Base-by-base conservation (phyloP, 2,329 filamentous ascomycete genomes). In the Zymoseptoria passerinii region DNA sequence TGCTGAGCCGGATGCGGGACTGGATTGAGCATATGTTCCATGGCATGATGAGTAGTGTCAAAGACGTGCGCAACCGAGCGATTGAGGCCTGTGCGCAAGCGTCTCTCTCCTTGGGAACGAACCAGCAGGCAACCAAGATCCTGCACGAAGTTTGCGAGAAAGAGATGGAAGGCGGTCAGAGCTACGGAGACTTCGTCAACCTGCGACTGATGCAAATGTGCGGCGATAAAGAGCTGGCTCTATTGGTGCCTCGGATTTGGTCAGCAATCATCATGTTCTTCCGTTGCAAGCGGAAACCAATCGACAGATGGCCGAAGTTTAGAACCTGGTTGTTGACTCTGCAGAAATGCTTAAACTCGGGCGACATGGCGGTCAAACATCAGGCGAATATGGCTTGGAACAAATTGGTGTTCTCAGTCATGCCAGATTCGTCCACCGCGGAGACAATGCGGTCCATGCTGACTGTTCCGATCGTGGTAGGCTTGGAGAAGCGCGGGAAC, bases 321-420 rank as follows among this genome's bases (percentile, higher is more conserved):
- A 84, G 90, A 62, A 81, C 79, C 28, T 96, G 90, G 88, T 78
- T 96, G 7, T 80, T 81, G 29, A 80, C 96, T 8, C 86, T 95
- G 18, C 88, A 96, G 67, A 81, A 80, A 61, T 94, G 90, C 68
- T 90, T 97, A 73, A 95, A 95, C 69, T 87, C 84, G 65, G 82
- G 82, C 55, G 90, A 96, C 62, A 75, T 80, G 3, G 76, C 80
- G 50, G 88, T 86, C 50, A 90, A 87, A 66, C 78, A 83, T 13
- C 86, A 95, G 67, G 89, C 92, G 20, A 90, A 92, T 67, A 77
- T 86, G 57, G 91, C 91, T 0, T 96, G 92, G 89, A 90, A 89
- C 66, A 86, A 89, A 55, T 84, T 96, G 50, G 82, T 94, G 19
- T 95, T 87, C 69, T 82, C 86, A 6, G 80, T 90, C 16, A 81